These are phyloP conservation scores for Logfia minima DNA, from an alignment of 129 eudicot species.

Conservation along the genomic window DNA sequence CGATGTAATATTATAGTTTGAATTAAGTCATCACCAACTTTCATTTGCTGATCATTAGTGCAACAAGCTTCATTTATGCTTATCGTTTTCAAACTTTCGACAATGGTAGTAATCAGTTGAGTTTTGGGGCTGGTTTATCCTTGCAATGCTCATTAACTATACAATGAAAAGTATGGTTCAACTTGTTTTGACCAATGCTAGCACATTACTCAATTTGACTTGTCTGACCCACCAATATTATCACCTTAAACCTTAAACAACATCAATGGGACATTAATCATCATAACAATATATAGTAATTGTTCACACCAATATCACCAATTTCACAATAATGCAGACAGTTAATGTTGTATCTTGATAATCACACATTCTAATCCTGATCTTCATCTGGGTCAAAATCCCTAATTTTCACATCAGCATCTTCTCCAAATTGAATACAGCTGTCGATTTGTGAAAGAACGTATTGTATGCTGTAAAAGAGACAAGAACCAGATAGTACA, in stretches of 20 bases:
- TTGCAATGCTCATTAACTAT: too few relatives aligned
- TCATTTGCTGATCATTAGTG: too few relatives aligned
- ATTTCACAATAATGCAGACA: constrained; percentile 14
- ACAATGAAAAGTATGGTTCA: not conserved
- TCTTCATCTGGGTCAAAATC: constrained; percentile 84
- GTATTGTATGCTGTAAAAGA: constrained; percentile 64
- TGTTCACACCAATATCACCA: not conserved
- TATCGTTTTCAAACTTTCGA: too few relatives aligned
- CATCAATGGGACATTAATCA: not conserved
- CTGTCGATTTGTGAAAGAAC: constrained; percentile 77
- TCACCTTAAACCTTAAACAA: not conserved
- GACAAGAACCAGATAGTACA: not conserved
- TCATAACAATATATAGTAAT: not conserved
- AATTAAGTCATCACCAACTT: too few relatives aligned
- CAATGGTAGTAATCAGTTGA: too few relatives aligned
- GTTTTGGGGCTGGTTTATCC: too few relatives aligned
- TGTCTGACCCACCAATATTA: not conserved
- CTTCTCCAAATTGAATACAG: constrained; percentile 91
- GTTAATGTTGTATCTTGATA: constrained; percentile 1
- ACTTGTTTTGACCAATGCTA: not conserved
- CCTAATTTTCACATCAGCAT: constrained; percentile 92
- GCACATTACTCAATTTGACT: not conserved
- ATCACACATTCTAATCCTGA: constrained; percentile 33
- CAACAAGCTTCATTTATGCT: too few relatives aligned
- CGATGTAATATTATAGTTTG: too few relatives aligned